Percentiles rank a stretch among this genome's conserved stretches.
These are phyloP conservation scores for Russula brevipes DNA, from an alignment of 768 basidiomycete genomes.

Conservation along the genomic window DNA sequence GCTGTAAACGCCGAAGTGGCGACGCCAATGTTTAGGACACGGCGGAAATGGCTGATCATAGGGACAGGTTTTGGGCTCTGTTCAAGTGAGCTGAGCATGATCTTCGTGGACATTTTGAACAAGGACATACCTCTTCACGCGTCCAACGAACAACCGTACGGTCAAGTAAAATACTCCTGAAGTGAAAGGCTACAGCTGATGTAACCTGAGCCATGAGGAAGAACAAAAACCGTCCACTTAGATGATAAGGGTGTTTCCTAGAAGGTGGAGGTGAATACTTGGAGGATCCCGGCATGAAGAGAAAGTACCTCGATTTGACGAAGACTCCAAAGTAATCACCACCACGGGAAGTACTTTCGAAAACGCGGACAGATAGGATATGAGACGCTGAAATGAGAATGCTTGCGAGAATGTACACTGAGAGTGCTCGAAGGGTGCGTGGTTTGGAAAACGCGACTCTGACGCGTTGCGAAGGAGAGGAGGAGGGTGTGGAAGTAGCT, in stretches of 20 bases:
- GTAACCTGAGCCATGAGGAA: slow-evolving; percentile 49
- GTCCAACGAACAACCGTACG: slow-evolving; percentile 42
- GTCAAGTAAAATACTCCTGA: slow-evolving; percentile 60
- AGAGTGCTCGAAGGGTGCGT: slow-evolving; percentile 42
- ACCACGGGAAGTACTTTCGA: slow-evolving; percentile 31
- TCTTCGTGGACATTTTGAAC: not conserved
- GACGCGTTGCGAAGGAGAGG: slow-evolving; percentile 50
- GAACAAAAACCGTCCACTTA: slow-evolving; percentile 65
- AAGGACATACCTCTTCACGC: not conserved
- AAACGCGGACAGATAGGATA: slow-evolving; percentile 35
- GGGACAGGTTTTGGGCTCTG: slow-evolving; percentile 30
- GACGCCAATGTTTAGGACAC: not conserved
- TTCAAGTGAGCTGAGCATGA: not conserved
- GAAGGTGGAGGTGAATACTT: not conserved
- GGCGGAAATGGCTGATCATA: slow-evolving; percentile 20
- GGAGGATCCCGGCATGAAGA: not conserved
- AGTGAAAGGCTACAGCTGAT: slow-evolving; percentile 42
- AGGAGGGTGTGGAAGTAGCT: slow-evolving; percentile 46
- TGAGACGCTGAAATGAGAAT: slow-evolving; percentile 42
- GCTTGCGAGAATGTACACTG: slow-evolving; percentile 46
- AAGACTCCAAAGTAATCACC: slow-evolving; percentile 48
- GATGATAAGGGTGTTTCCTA: slow-evolving; percentile 70
- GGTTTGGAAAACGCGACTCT: slow-evolving; percentile 43
- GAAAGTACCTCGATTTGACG: slow-evolving; percentile 57
- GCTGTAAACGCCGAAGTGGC: slow-evolving; percentile 7